Evolutionary conservation across 164 flowering plant species (phyloP), one percentile per base, ranked within the genome.

Genomic region (Euptelea pleiosperma): DNA sequence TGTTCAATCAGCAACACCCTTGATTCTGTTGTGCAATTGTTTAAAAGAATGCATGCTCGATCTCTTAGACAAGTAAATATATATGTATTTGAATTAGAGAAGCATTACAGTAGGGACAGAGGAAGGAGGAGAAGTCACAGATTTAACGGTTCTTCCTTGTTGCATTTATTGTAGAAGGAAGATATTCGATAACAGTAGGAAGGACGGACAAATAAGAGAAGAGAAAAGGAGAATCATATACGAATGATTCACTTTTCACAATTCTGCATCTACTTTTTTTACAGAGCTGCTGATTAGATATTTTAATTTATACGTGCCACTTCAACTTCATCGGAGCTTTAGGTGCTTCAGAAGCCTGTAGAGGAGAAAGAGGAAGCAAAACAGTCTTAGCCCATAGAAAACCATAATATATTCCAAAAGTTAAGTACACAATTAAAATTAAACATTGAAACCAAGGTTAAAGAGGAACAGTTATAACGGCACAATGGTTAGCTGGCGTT

Each of bases 341-440:
- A 68, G 66, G 57, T 57, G 54, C 69, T 59, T 73, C 58, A 36
- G 19, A 39, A 72, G 26, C 77, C 82, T 78, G 73, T 66, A 56
- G 36, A 12, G 12, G 31, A 40, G 11, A 30, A 42, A 31, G 60
- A 34, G 34, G 28, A 28, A 4, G 39, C n/a, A 25, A 52, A 18
- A 22, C 15, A 30, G 31, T 12, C 19, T 31, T 14, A 19, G 51
- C 8, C 1, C 16, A 18, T 35, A 1, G 18, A 2, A 44, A 57
- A 26, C 22, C 22, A 11, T 30, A 31, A 9, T 44, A 30, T 24
- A 2, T 14, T n/a, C n/a, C n/a, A n/a, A n/a, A n/a, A n/a, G n/a
- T n/a, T n/a, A n/a, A n/a, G n/a, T n/a, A n/a, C n/a, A n/a, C n/a
- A n/a, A 14, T n/a, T 28, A 18, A 26, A n/a, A 48, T 28, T 26